Conservation (phyloP, 176 grass and related monocot genomes). For the Oryza officinalis region DNA sequence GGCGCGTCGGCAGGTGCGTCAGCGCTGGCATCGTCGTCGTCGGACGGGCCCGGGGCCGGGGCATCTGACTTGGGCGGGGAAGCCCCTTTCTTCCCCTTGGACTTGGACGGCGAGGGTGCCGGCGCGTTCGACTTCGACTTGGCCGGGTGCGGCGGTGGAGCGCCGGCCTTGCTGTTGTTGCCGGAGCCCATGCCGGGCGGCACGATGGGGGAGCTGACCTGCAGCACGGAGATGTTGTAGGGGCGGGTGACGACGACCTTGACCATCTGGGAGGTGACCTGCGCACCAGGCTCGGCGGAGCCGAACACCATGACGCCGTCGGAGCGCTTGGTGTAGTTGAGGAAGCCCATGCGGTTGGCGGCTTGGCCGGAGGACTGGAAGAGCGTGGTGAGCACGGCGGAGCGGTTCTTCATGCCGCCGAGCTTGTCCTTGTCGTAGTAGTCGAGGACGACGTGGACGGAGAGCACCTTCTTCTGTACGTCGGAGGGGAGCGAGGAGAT, state of each 20-base stretch:
- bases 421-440: slow-evolving; percentile 79
- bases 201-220: slow-evolving; percentile 63
- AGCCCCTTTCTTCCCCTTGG: slow-evolving; percentile 12
- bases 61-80: not conserved
- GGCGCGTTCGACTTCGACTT: not conserved
- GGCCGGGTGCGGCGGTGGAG: not conserved
- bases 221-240: slow-evolving; percentile 72
- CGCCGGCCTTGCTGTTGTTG: not conserved
- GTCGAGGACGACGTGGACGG: slow-evolving; percentile 70
- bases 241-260: slow-evolving; percentile 53
- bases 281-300: slow-evolving; percentile 57
- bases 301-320: slow-evolving; percentile 61
- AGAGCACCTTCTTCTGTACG: slow-evolving; percentile 51
- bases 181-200: slow-evolving; percentile 45
- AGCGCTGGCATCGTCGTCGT: not conserved
- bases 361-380: slow-evolving; percentile 55
- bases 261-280: slow-evolving; percentile 41
- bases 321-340: slow-evolving; percentile 60
- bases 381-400: slow-evolving; percentile 56
- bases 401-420: slow-evolving; percentile 40
- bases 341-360: slow-evolving; percentile 57
- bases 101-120: not conserved
- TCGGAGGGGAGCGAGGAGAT: slow-evolving; percentile 49
- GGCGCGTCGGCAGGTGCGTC: slow-evolving; percentile 29
- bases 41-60: not conserved